Evolutionary conservation across 129 eudicot species (phyloP).

Genomic region (Smallanthus sonchifolius): DNA sequence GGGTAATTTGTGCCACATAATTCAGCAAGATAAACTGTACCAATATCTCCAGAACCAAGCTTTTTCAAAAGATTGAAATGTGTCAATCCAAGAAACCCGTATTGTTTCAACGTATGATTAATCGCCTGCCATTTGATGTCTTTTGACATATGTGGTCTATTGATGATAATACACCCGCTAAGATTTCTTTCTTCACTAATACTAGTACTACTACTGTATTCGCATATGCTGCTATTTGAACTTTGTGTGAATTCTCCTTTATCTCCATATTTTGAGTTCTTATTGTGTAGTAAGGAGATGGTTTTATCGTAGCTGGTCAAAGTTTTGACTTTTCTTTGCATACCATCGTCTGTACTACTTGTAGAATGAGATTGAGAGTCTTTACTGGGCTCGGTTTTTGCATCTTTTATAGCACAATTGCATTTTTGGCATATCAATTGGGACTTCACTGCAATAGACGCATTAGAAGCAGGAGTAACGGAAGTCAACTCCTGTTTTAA

Average conservation of each 20-base stretch:
- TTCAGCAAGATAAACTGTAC: constrained; percentile 94
- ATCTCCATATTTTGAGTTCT: constrained; percentile 41
- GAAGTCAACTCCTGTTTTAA: constrained; percentile 34
- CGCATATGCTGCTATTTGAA: constrained; percentile 82
- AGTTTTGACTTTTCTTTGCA: constrained; percentile 1
- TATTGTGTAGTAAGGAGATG: constrained; percentile 26
- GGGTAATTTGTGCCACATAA: constrained; percentile 65
- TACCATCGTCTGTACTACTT: neutral
- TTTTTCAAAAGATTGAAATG: constrained; percentile 80
- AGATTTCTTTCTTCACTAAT: constrained; percentile 87
- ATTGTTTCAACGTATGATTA: constrained; percentile 47
- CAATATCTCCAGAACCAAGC: constrained; percentile 95
- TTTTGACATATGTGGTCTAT: constrained; percentile 90
- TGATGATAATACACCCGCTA: constrained; percentile 57
- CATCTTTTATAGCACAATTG: constrained; percentile 58
- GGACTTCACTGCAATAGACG: constrained; percentile 27
- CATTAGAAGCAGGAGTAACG: constrained; percentile 18
- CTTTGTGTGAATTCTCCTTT: constrained; percentile 76
- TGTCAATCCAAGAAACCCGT: constrained; percentile 73
- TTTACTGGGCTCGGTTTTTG: constrained; percentile 28
- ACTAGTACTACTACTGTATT: constrained; percentile 79
- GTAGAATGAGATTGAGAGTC: constrained; percentile 29
- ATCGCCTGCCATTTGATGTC: constrained; percentile 86
- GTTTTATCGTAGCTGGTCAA: constrained; percentile 24
- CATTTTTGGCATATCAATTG: constrained; percentile 73